Conservation (phyloP, 2,329 filamentous ascomycete genomes). For the Cyclaneusma minus region DNA sequence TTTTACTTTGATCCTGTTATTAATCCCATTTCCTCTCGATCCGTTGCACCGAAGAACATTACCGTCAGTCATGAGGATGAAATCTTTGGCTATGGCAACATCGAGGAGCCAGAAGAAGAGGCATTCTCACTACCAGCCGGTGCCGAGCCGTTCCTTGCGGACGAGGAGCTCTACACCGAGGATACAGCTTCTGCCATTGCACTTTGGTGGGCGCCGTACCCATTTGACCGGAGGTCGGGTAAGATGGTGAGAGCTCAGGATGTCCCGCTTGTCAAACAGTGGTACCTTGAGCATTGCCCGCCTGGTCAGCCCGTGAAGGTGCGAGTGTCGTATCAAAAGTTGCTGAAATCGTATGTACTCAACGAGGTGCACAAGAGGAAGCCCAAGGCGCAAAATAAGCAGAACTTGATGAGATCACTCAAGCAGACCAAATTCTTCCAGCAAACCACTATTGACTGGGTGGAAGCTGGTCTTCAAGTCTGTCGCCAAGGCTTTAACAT, state of each 20-base stretch:
- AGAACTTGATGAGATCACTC: conserved; percentile 74
- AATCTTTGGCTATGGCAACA: conserved; percentile 69
- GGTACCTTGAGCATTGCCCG: conserved; percentile 93
- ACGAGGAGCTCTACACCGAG: conserved; percentile 76
- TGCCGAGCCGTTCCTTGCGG: conserved; percentile 74
- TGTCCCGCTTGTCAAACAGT: conserved; percentile 92
- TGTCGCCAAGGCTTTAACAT: conserved; percentile 99
- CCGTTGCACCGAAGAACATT: conserved; percentile 89
- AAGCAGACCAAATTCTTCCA: conserved; percentile 99
- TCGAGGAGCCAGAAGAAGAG: conserved; percentile 56
- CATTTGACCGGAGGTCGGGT: conserved; percentile 86
- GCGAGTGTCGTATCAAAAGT: conserved; percentile 93
- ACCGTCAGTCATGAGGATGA: conserved; percentile 85
- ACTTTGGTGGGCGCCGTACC: conserved; percentile 96
- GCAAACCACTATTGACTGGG: conserved; percentile 98
- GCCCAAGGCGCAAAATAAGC: conserved; percentile 89
- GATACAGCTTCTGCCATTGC: conserved; percentile 86
- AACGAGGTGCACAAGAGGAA: conserved; percentile 95
- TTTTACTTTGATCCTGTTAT: conserved; percentile 98
- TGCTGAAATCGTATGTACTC: conserved; percentile 88
- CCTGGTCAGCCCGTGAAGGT: conserved; percentile 89
- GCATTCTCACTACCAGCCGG: conserved; percentile 70
- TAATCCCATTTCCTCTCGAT: conserved; percentile 91
- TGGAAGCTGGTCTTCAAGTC: conserved; percentile 94
- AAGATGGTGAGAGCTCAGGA: conserved; percentile 95